Evolutionary conservation across 2,329 filamentous ascomycete species (phyloP), one percentile per base, ranked within the genome.

Genomic region (Colletotrichum sp.): DNA sequence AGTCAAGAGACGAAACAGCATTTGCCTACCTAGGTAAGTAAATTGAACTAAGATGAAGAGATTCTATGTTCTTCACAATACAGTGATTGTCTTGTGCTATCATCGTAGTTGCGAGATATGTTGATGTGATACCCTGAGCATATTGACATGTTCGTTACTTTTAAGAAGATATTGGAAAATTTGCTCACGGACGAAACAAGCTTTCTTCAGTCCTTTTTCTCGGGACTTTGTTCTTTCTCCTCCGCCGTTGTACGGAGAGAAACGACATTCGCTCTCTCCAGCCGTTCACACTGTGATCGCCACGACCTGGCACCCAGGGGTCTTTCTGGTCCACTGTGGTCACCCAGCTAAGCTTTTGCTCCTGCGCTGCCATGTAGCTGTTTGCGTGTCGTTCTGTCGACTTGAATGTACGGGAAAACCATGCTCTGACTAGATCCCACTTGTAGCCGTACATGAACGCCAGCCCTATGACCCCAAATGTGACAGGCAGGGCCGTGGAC

Each of bases 401-500:
- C 8, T 13, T 26, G 16, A 71, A 30, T 10, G 13, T 18, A 16
- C 18, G 10, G 16, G 63, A 59, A 9, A 32, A 9, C 62, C 70
- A 68, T 39, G 48, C 63, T 5, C 36, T 36, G 10, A 70, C 22
- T 15, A 15, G 5, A 55, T 81, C 79, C 28, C 78, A 71, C 22
- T 75, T 77, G 65, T 80, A 81, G 7, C 77, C 78, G 15, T 80
- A 81, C 13, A 79, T 48, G 18, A 76, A 79, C 4, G 79, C 83
- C 10, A 81, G 28, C 2, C 79, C 62, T 62, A 84, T 76, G 26
- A 84, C 80, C 3, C 79, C 67, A 2, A 82, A 70, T 0, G 86
- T 88, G 2, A 87, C 80, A 2, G 86, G 85, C 6, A 88, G 63
- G 1, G 85, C 84, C 0, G 81, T 81, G 4, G 81, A 82, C 86